Percentiles rank a stretch among this genome's conserved stretches.
Evolutionary conservation across 2,329 filamentous ascomycete species (phyloP).

Genomic region (Polychaeton citri): DNA sequence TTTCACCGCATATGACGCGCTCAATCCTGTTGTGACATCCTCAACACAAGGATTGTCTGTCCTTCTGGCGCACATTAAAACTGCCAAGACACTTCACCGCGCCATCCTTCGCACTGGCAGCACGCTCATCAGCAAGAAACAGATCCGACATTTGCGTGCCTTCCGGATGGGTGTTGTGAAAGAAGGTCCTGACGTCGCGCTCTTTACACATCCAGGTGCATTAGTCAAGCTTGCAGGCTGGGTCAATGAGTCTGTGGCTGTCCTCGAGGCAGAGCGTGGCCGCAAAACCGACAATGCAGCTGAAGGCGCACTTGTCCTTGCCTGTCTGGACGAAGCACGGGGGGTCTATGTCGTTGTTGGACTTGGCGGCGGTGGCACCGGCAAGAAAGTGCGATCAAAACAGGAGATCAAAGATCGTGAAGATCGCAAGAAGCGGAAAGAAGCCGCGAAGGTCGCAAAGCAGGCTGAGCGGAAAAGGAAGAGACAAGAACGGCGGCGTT

Average conservation of each 20-base stretch:
- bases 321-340: constrained; percentile 72
- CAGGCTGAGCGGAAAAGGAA: constrained; percentile 44
- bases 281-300: constrained; percentile 38
- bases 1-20: constrained; percentile 46
- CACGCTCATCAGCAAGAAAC: constrained; percentile 78
- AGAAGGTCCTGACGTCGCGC: constrained; percentile 77
- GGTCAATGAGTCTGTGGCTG: constrained; percentile 75
- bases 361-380: constrained; percentile 67
- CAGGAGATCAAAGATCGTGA: constrained; percentile 42
- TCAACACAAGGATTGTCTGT: constrained; percentile 50
- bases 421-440: constrained; percentile 46
- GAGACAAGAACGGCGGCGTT: constrained; percentile 41
- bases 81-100: constrained; percentile 77
- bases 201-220: constrained; percentile 87
- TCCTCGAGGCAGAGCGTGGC: constrained; percentile 74
- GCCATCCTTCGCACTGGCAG: constrained; percentile 91
- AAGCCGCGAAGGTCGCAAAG: constrained; percentile 33
- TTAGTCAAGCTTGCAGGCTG: constrained; percentile 87
- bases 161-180: constrained; percentile 95
- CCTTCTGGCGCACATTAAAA: constrained; percentile 62
- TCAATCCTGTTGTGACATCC: constrained; percentile 30
- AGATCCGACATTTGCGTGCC: constrained; percentile 80
- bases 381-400: constrained; percentile 36
- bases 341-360: constrained; percentile 89
- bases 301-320: constrained; percentile 75